Evolutionary conservation across 495 filamentous ascomycete genomes (phyloP), one percentile per base, ranked within the genome.

Genomic region (Astrothelium macrocarpum): DNA sequence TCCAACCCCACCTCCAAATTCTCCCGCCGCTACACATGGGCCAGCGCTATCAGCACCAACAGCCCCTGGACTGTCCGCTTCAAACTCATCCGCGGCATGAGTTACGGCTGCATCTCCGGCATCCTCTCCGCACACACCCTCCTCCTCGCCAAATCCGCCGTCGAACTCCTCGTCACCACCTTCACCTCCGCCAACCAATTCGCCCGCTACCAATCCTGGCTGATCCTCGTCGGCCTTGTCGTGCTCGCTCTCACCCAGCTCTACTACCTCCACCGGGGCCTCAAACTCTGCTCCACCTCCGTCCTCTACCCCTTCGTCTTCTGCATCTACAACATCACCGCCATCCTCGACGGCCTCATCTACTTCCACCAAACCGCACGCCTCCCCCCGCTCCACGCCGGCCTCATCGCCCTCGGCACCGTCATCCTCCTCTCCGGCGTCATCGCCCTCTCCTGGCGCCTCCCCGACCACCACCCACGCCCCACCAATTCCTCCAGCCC

Each of bases 311-410:
- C 94, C 5, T 88, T 97, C 70, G 91, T 97, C 39, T 99, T 99
- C 77, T 99, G 94, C 83, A 86, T 97, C 66, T 99, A 97, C 79
- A 99, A 99, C 80, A 96, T 99, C 68, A 93, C 96, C 66, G 95
- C 94, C 64, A 99, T 97, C 67, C 78, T 97, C 65, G 95, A 99
- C 76, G 94, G 94, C 20, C 79, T 99, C 61, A 94, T 99, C 61
- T 99, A 99, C 75, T 99, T 97, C 78, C 82, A 84, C 58, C 95
- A 99, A 76, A 87, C 87, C 32, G 86, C 88, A 34, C 83, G 90
- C 61, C 83, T 99, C 46, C 80, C 84, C 20, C 78, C 84, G 1
- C 77, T 93, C 20, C 87, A 89, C 67, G 93, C 89, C 14, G 83
- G 85, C 25, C 85, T 97, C 23, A 95, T 99, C 63, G 82, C 91